Evolutionary conservation across 108 stramenopile species (phyloP), one percentile per base, ranked within the genome.

Genomic region (Stephanodiscus triporus): DNA sequence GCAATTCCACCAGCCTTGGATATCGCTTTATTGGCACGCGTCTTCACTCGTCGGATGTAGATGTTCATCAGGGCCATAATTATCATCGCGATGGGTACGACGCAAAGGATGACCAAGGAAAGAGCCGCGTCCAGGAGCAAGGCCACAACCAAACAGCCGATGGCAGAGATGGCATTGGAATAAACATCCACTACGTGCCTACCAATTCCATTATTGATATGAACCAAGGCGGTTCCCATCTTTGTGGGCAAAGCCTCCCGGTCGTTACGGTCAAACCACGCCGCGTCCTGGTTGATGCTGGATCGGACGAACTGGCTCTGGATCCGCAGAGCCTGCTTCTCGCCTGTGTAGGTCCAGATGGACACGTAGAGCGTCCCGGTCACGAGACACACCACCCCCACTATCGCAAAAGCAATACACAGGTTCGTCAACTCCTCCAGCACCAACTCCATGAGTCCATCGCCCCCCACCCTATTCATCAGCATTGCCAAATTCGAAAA

Each of bases 1-100:
- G 89, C 89, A 53, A 84, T 54, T 14, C 84, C 82, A 11, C 77
- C 77, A 30, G 82, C 82, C 14, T 36, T 13, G 10, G 76, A 65
- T 27, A 78, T 62, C 38, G 68, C 70, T 37, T 57, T 38, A 47
- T 40, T 27, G 16, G 64, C 62, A 9, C 57, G 57, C 17, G 77
- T 77, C 50, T 74, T 70, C 36, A 69, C 67, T 40, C 70, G 62
- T 26, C 68, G 68, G 17, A 73, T 74, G 23, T 37, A 70, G 9
- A 60, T 7, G 36, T 68, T 72, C 32, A 75, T 63, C 26, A 75
- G n/a, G 0, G 24, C 65, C 32, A 82, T 71, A 50, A 77, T 74
- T 36, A 62, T 51, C 7, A 75, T 23, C 10, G 66, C 67, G 32
- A 75, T 42, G 8, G 77, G 77, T 30, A 83, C 68, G 29, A 68